These are phyloP conservation scores for Termitomyces sp. DNA, from an alignment of 768 basidiomycete species.

Conservation along the genomic window DNA sequence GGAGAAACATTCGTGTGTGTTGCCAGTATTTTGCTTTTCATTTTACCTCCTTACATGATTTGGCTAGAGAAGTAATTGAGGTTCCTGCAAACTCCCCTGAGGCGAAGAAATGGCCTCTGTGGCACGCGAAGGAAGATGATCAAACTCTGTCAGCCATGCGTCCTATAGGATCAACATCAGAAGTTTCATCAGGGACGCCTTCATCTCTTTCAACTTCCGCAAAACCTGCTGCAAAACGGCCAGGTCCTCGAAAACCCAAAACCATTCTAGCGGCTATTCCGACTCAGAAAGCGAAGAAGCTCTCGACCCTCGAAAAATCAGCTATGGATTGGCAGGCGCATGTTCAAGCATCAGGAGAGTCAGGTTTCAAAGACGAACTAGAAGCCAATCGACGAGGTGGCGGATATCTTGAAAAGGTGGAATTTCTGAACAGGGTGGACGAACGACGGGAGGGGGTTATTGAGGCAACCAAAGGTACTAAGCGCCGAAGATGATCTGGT, in stretches of 20 bases:
- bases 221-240: conserved; percentile 34
- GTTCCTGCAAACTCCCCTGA: conserved; percentile 71
- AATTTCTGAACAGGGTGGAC: conserved; percentile 74
- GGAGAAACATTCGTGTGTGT: conserved; percentile 72
- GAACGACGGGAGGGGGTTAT: conserved; percentile 62
- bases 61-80: conserved; percentile 64
- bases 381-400: conserved; percentile 68
- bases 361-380: conserved; percentile 62
- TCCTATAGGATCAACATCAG: not conserved
- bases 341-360: conserved; percentile 34
- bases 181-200: not conserved
- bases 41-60: conserved; percentile 5
- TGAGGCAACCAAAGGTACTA: conserved; percentile 50
- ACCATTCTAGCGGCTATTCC: conserved; percentile 51
- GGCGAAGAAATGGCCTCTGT: conserved; percentile 69
- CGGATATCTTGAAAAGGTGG: conserved; percentile 81
- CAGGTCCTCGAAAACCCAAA: conserved; percentile 66
- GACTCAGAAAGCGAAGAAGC: conserved; percentile 59
- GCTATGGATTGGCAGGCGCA: conserved; percentile 83
- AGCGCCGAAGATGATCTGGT: conserved; percentile 36
- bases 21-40: not conserved
- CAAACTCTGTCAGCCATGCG: conserved; percentile 5
- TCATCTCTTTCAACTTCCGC: conserved; percentile 11
- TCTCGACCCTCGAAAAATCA: conserved; percentile 82
- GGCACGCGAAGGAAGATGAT: conserved; percentile 23